Conservation (phyloP, 805 yeast species). For the Saccharomycopsis capsularis region DNA sequence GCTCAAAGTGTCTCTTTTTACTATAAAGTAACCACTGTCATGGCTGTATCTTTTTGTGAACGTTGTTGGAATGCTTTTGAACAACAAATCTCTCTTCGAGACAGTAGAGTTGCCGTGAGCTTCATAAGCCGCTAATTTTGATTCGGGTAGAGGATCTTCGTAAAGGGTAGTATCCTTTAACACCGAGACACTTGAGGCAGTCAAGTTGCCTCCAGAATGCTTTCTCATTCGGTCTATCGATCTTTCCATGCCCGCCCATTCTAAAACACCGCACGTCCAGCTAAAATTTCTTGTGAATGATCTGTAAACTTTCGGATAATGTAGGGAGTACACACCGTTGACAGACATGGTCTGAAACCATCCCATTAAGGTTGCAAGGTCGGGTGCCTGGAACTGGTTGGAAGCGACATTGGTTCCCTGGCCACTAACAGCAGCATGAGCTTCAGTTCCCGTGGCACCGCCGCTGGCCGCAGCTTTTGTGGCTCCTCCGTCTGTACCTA, state of each 20-base stretch:
- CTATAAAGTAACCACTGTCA: not conserved
- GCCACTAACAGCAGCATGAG: constrained; percentile 21
- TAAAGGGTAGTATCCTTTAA: constrained; percentile 21
- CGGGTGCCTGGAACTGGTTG: constrained; percentile 24
- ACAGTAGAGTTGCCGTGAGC: not conserved
- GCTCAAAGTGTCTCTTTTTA: not conserved
- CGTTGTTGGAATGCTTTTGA: too few relatives aligned
- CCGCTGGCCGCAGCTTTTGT: constrained; percentile 14
- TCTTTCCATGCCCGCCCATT: constrained; percentile 27
- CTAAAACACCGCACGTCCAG: constrained; percentile 29
- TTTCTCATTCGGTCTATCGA: constrained; percentile 27
- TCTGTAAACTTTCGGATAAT: constrained; percentile 28
- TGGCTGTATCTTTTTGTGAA: constrained; percentile 1
- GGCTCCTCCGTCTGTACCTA: constrained; percentile 15
- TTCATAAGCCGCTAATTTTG: not conserved
- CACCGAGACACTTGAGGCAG: constrained; percentile 20
- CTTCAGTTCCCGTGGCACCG: constrained; percentile 19
- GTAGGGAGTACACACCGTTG: constrained; percentile 28
- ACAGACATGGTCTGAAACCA: constrained; percentile 29
- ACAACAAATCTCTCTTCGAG: not conserved
- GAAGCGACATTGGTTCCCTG: constrained; percentile 22
- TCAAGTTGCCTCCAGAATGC: constrained; percentile 28
- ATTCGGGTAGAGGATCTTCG: constrained; percentile 9
- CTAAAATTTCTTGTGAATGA: constrained; percentile 28
- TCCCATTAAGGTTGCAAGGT: constrained; percentile 25